Evolutionary conservation across 495 filamentous ascomycete genomes (phyloP).

Genomic region (Penicillium nucicola): DNA sequence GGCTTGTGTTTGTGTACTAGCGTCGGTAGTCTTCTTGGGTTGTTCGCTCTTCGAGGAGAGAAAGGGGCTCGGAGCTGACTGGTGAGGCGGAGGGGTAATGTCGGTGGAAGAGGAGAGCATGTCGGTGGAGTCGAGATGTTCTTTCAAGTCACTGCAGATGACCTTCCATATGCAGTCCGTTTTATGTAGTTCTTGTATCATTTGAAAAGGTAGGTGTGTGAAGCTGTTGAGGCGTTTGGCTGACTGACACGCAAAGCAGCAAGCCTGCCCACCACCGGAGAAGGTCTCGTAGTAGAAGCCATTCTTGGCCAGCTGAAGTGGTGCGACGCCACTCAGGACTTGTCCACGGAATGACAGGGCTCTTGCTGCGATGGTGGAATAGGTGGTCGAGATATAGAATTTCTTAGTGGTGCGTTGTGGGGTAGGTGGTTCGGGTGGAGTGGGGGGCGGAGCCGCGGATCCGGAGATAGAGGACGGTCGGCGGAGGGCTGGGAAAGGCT

Average conservation of each 20-base stretch:
- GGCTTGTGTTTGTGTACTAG: background rate
- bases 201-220: background rate
- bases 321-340: background rate
- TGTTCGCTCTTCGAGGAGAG: too few relatives aligned
- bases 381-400: too few relatives aligned
- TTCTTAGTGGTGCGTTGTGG: too few relatives aligned
- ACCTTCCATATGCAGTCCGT: slow-evolving; percentile 9
- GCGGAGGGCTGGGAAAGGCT: too few relatives aligned
- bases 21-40: background rate
- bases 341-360: background rate
- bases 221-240: background rate
- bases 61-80: too few relatives aligned
- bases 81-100: too few relatives aligned
- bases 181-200: slow-evolving; percentile 2
- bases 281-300: background rate
- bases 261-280: background rate
- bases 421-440: too few relatives aligned
- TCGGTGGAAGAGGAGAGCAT: too few relatives aligned
- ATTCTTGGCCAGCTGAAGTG: slow-evolving; percentile 1
- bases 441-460: too few relatives aligned
- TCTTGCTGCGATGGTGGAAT: background rate
- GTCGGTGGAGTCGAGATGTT: slow-evolving; percentile 4
- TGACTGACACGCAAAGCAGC: slow-evolving; percentile 9
- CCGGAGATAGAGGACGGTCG: too few relatives aligned
- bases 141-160: slow-evolving; percentile 6